Evolutionary conservation across 1,284 basidiomycete species (phyloP).

Genomic region (Psilocybe mexicana): DNA sequence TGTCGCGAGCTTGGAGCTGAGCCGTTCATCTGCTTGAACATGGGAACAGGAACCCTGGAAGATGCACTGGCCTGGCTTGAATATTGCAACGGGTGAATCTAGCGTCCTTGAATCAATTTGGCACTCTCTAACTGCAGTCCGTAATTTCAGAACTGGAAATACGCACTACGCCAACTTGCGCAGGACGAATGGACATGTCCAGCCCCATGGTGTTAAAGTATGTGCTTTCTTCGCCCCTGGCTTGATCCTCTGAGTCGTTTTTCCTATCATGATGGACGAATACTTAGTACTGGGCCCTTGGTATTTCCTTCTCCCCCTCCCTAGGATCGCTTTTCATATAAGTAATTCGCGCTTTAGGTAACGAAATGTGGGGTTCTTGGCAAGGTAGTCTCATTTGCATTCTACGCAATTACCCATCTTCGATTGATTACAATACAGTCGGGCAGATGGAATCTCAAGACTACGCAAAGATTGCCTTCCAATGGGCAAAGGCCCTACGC

Average conservation of each 20-base stretch:
- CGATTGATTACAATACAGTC: conserved; percentile 30
- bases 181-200: conserved; percentile 56
- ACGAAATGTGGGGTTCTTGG: conserved; percentile 65
- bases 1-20: conserved; percentile 51
- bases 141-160: conserved; percentile 29
- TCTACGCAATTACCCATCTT: neutral
- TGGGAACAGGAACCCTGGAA: conserved; percentile 64
- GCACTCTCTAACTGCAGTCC: neutral
- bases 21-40: conserved; percentile 66
- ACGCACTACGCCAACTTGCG: conserved; percentile 64
- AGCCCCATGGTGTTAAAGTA: conserved; percentile 54
- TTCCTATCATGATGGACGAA: neutral
- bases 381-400: conserved; percentile 37
- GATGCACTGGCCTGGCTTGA: conserved; percentile 69
- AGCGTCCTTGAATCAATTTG: neutral
- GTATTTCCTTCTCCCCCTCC: conserved; percentile 9
- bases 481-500: conserved; percentile 66
- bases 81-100: conserved; percentile 55
- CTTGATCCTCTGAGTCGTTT: too few species aligned
- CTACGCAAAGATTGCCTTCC: conserved; percentile 58
- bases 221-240: neutral
- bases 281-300: conserved; percentile 39
- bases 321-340: too few species aligned
- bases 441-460: conserved; percentile 60
- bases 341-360: conserved; percentile 28